Evolutionary conservation across 2,329 filamentous ascomycete species (phyloP).

Genomic region (Colletotrichum sublineola): DNA sequence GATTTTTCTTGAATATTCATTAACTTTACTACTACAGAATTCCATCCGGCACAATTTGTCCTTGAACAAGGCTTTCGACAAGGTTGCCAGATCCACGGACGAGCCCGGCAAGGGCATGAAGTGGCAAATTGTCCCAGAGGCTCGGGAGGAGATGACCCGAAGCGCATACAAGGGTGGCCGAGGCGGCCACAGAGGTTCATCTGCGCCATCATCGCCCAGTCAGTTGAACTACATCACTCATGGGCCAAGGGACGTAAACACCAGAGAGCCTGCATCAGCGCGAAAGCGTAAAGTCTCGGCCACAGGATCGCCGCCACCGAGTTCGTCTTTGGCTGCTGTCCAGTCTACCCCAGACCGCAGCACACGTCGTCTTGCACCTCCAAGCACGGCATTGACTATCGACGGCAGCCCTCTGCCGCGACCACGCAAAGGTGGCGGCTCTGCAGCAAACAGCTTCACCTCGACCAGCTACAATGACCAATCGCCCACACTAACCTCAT

Average conservation of each 20-base stretch:
- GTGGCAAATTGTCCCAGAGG: constrained; percentile 91
- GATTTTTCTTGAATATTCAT: constrained; percentile 22
- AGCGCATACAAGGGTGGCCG: constrained; percentile 74
- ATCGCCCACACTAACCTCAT: constrained; percentile 73
- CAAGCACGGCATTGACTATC: constrained; percentile 55
- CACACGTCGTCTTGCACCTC: constrained; percentile 48
- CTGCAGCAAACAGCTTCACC: constrained; percentile 60
- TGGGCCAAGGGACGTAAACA: constrained; percentile 68
- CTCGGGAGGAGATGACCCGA: constrained; percentile 88
- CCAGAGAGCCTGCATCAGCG: constrained; percentile 63
- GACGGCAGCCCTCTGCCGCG: constrained; percentile 75
- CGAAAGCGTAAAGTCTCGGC: constrained; percentile 70
- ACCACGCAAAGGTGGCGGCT: constrained; percentile 61
- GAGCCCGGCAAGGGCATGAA: constrained; percentile 99
- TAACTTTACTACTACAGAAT: constrained; percentile 69
- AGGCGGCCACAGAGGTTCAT: constrained; percentile 76
- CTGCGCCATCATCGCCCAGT: constrained; percentile 76
- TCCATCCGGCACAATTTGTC: constrained; percentile 97
- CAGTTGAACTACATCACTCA: constrained; percentile 73
- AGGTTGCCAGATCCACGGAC: constrained; percentile 90
- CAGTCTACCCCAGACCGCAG: constrained; percentile 72
- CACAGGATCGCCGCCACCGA: constrained; percentile 67
- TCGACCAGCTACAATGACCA: constrained; percentile 67
- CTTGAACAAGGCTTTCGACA: constrained; percentile 93
- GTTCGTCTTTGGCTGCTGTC: constrained; percentile 61